Evolutionary conservation across 2,329 filamentous ascomycete genomes (phyloP), one percentile per base, ranked within the genome.

Genomic region (Ambrosiella beaveri): DNA sequence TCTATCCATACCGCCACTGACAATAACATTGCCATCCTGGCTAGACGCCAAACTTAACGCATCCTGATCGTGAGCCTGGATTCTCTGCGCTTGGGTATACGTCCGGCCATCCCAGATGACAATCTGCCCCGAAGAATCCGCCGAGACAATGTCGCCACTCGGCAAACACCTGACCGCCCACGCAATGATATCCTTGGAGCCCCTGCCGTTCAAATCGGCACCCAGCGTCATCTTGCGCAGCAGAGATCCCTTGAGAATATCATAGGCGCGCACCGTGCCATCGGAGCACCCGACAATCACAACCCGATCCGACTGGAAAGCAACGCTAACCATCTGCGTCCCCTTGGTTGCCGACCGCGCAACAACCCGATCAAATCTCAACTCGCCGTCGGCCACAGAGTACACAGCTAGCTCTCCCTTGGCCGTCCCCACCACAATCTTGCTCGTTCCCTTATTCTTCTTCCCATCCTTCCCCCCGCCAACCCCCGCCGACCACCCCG

Each of bases 211-310:
- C 9, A 88, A 76, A 40, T 91, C 88, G 57, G 84, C 82, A 3
- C 91, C 93, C 39, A 97, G 73, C 0, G 88, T 90, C 77, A 98
- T 93, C 63, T 81, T 87, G 51, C 88, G 79, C 60, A 95, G 68
- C 61, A 87, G 76, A 56, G 82, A 78, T 12, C 88, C 87, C 66
- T 81, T 91, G 55, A 86, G 78, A 63, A 88, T 84, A 68, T 97
- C 89, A 70, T 90, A 95, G 57, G 93, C 80, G 62, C 91, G 85
- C 63, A 98, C 93, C n/a, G 82, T 88, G 70, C 89, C 90, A 71
- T 98, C 91, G n/a, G 89, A 91, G 68, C 93, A 97, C 19, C 93
- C 93, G 40, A 91, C 89, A 47, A 96, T 81, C 60, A 91, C 82
- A 39, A 83, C 81, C 65, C 91, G 80, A 59, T 85, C 82, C 63